A percentile compares a stretch with the other conserved stretches of the same genome.
These are phyloP conservation scores for Fonticula alba DNA, from an alignment of 78 protist species.

Conservation along the genomic window DNA sequence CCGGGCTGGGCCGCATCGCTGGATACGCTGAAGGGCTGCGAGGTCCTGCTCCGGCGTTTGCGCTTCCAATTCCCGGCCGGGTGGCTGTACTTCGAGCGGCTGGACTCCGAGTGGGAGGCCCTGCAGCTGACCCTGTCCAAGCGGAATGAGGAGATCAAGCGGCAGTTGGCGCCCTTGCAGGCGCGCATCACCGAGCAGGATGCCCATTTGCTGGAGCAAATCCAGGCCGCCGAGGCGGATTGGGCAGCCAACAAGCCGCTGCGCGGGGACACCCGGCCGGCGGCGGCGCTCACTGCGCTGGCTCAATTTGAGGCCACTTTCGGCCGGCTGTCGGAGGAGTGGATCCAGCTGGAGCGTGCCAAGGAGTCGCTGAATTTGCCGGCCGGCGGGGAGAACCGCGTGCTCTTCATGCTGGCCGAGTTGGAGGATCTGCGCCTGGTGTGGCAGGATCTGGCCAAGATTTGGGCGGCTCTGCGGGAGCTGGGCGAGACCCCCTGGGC, in stretches of 20 bases:
- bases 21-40: constrained; percentile 26
- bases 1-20: constrained; percentile 27
- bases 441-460: constrained; percentile 38
- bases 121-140: constrained; percentile 27
- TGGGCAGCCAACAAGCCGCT: constrained; percentile 43
- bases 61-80: constrained; percentile 57
- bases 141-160: constrained; percentile 10
- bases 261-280: constrained; percentile 32
- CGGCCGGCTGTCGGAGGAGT: constrained; percentile 25
- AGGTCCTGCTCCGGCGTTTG: constrained; percentile 39
- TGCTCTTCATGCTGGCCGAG: constrained; percentile 38
- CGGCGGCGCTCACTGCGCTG: constrained; percentile 21
- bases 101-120: constrained; percentile 61
- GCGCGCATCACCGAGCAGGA: constrained; percentile 28
- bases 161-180: constrained; percentile 9
- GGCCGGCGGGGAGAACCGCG: constrained; percentile 17
- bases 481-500: constrained; percentile 52
- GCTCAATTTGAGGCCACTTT: constrained; percentile 26
- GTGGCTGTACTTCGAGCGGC: constrained; percentile 58
- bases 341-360: constrained; percentile 28
- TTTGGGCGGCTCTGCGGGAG: constrained; percentile 34
- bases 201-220: constrained; percentile 2
- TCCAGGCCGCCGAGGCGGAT: not conserved
- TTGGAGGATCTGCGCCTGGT: constrained; percentile 48
- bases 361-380: constrained; percentile 48